phyloP scores from a whole-genome alignment of 306 rosid genomes.

The Corylus americana region DNA sequence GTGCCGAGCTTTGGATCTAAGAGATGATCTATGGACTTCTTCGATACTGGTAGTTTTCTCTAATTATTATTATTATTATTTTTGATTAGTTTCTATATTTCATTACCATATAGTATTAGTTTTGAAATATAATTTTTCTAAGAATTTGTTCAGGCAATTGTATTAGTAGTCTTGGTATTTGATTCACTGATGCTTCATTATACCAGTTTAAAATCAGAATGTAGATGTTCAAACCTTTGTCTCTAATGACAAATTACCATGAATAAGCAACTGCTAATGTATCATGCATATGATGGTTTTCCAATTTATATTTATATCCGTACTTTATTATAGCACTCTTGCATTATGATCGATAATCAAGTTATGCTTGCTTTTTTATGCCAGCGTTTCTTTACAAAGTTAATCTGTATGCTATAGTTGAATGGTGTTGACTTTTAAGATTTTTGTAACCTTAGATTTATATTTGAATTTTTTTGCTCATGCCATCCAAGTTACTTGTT shows the following conservation, averaged over 20 bases:
- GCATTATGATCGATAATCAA: neutral
- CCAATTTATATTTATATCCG: neutral
- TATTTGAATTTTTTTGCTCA: neutral
- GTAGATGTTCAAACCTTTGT: neutral
- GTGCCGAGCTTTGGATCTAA: too few species aligned
- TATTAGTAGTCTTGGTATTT: neutral
- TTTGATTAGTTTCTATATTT: neutral
- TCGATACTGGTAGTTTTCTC: too few species aligned
- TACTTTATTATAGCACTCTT: neutral
- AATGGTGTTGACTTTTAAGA: neutral
- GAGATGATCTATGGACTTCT: too few species aligned
- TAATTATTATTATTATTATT: too few species aligned
- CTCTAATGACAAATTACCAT: neutral
- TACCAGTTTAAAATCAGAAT: neutral
- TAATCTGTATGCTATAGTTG: neutral
- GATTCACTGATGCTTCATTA: neutral
- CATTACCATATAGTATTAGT: neutral
- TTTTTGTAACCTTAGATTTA: neutral
- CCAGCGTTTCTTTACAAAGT: neutral
- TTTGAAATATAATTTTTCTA: neutral
- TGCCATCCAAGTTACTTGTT: slow-evolving; percentile 18
- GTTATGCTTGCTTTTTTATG: neutral
- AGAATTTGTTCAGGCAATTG: neutral
- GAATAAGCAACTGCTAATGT: neutral
- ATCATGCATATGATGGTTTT: neutral